Percentiles rank a stretch among this genome's conserved stretches.
Conservation (phyloP, 441 rosid species). For the Jatropha podagrica region DNA sequence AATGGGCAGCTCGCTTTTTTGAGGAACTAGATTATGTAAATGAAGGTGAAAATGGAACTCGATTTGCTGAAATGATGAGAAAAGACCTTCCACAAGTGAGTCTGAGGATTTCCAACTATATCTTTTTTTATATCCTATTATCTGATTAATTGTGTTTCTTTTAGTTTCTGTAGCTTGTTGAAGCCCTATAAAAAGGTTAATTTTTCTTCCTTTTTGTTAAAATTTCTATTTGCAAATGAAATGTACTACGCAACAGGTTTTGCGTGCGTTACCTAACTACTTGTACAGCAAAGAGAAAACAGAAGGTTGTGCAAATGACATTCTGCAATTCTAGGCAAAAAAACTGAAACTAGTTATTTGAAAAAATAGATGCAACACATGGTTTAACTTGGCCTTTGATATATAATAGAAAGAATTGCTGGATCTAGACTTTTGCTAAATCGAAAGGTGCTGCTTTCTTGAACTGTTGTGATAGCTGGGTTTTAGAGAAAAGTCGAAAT, state of each 20-base stretch:
- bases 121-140: not conserved
- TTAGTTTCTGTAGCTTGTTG: not conserved
- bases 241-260: not conserved
- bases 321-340: not conserved
- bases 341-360: slow-evolving; percentile 6
- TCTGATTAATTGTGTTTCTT: not conserved
- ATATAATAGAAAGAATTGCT: not conserved
- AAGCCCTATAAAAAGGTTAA: not conserved
- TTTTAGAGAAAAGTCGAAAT: not conserved
- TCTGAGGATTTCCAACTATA: slow-evolving; percentile 24
- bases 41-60: slow-evolving; percentile 90
- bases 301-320: too few species aligned
- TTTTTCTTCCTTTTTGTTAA: not conserved
- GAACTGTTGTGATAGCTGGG: not conserved
- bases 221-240: not conserved
- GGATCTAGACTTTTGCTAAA: not conserved
- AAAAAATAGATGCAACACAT: not conserved
- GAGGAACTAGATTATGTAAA: slow-evolving; percentile 97
- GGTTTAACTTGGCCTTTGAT: not conserved
- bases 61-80: slow-evolving; percentile 93
- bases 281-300: not conserved
- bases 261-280: not conserved
- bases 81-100: slow-evolving; percentile 97
- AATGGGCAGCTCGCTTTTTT: slow-evolving; percentile 98
- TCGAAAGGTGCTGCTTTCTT: not conserved